A percentile compares a stretch with the other conserved stretches of the same genome.
Conservation (phyloP, 495 filamentous ascomycete species). For the Talaromyces proteolyticus region DNA sequence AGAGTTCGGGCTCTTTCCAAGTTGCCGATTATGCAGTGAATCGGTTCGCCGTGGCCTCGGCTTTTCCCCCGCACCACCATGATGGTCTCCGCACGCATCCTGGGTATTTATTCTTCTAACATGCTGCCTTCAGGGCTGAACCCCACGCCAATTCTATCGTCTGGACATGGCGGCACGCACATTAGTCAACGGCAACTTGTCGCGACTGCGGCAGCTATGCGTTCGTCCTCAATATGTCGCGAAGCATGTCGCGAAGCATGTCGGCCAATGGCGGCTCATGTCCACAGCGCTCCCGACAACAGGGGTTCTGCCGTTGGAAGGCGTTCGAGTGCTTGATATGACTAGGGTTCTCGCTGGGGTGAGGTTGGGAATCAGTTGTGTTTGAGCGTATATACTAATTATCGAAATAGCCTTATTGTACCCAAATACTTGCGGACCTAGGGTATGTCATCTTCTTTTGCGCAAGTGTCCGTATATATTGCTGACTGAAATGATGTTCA, state of each 20-base stretch:
- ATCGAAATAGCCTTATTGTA: slow-evolving; percentile 80
- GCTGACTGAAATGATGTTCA: slow-evolving; percentile 29
- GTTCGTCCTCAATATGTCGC: background rate
- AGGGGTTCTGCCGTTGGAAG: slow-evolving; percentile 63
- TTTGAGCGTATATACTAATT: slow-evolving; percentile 13
- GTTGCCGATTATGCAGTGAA: background rate
- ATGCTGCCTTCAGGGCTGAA: background rate
- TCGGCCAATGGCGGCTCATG: slow-evolving; percentile 26
- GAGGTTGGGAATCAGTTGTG: slow-evolving; percentile 27
- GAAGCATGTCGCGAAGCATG: slow-evolving; percentile 4
- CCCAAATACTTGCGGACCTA: slow-evolving; percentile 93
- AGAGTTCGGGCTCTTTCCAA: too few species aligned
- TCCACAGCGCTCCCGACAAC: slow-evolving; percentile 20
- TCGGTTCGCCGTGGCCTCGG: background rate
- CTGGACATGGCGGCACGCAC: background rate
- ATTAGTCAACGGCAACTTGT: background rate
- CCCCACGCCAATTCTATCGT: background rate
- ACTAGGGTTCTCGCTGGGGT: slow-evolving; percentile 94
- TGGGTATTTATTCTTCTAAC: too few species aligned
- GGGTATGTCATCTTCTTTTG: slow-evolving; percentile 54
- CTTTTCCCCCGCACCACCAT: background rate
- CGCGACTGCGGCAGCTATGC: background rate
- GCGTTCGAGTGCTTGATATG: slow-evolving; percentile 90
- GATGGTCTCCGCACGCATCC: background rate
- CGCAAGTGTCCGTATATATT: background rate